Evolutionary conservation across 441 rosid species (phyloP).

Genomic region (Corymbia citriodora): DNA sequence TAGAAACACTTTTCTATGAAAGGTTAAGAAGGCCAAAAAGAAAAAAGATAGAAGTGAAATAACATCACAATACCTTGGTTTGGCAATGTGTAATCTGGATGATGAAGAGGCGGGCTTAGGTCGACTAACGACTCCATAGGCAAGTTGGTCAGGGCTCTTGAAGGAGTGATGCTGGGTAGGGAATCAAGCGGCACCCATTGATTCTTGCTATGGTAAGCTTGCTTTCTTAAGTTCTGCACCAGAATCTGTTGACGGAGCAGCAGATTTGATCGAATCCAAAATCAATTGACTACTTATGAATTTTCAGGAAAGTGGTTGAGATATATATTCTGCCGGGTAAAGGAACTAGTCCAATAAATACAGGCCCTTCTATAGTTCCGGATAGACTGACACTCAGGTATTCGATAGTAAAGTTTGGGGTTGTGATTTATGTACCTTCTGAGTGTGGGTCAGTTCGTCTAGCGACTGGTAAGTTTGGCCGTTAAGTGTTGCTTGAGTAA

Average conservation of each 20-base stretch:
- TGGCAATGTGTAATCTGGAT: conserved; percentile 15
- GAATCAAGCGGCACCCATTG: conserved; percentile 14
- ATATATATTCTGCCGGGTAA: background rate
- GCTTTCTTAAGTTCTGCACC: conserved; percentile 34
- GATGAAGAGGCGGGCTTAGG: conserved; percentile 12
- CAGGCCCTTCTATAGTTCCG: background rate
- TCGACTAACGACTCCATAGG: conserved; percentile 14
- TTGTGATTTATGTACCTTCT: conserved; percentile 22
- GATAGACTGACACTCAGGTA: background rate
- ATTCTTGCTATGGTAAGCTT: conserved; percentile 34
- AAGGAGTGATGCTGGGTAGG: conserved; percentile 6
- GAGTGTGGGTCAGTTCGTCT: conserved; percentile 19
- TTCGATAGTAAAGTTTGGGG: background rate
- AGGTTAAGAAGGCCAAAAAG: background rate
- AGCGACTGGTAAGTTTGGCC: conserved; percentile 17
- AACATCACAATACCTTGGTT: background rate
- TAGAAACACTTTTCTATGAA: background rate
- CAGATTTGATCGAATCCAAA: background rate
- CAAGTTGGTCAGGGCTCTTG: conserved; percentile 14
- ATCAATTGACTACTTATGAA: background rate
- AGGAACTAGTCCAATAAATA: background rate
- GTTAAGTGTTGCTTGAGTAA: conserved; percentile 34
- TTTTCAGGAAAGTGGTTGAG: background rate
- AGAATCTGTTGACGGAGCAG: conserved; percentile 13
- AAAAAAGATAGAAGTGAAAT: background rate